Evolutionary conservation across 164 flowering plant species (phyloP).

Genomic region (Cinnamomum chago): DNA sequence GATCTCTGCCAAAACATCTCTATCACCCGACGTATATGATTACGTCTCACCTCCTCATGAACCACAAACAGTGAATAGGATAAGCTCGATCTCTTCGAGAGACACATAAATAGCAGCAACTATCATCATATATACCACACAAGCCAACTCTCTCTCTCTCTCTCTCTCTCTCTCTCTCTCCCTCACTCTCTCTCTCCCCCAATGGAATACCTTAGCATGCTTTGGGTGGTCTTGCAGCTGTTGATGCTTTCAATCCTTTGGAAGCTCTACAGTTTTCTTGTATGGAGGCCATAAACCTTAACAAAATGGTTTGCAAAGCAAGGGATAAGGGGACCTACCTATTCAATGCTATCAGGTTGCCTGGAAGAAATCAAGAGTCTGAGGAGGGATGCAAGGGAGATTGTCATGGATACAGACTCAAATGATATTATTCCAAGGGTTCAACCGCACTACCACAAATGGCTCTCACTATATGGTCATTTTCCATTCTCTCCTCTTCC

Average conservation of each 20-base stretch:
- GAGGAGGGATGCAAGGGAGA: neutral
- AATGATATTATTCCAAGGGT: constrained; percentile 2
- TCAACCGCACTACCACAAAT: constrained; percentile 1
- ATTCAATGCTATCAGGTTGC: neutral
- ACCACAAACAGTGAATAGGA: too few relatives aligned
- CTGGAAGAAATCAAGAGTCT: constrained; percentile 2
- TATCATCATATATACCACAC: too few relatives aligned
- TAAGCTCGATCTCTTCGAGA: too few relatives aligned
- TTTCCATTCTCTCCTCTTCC: neutral
- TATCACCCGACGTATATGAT: too few relatives aligned
- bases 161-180: neutral
- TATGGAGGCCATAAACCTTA: constrained; percentile 1
- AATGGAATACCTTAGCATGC: neutral
- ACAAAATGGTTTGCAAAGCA: neutral
- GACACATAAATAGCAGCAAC: too few relatives aligned
- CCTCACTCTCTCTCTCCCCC: neutral
- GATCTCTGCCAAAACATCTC: too few relatives aligned
- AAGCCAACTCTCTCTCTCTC: too few relatives aligned
- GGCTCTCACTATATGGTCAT: neutral
- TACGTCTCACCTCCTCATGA: too few relatives aligned
- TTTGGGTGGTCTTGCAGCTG: neutral
- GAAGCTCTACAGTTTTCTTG: neutral
- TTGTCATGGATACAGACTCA: neutral
- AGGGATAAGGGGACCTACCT: constrained; percentile 1
- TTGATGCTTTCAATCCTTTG: neutral